Percentiles rank a stretch among this genome's conserved stretches.
Conservation (phyloP, 108 stramenopile species). For the Cyclotella sp. region DNA sequence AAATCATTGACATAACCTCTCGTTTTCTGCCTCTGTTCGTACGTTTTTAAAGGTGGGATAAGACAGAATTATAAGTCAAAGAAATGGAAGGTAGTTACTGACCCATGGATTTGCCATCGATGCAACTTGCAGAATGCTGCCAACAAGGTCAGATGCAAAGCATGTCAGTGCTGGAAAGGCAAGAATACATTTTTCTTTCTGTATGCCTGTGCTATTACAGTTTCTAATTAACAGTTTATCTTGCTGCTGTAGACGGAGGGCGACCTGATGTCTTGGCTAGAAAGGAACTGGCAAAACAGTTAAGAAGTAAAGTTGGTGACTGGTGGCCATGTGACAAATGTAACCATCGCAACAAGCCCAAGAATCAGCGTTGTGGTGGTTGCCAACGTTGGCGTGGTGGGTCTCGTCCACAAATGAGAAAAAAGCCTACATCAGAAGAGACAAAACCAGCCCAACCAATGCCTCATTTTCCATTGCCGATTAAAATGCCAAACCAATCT, state of each 20-base stretch:
- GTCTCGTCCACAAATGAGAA: slow-evolving; percentile 5
- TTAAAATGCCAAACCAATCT: neutral
- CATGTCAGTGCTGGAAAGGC: slow-evolving; percentile 18
- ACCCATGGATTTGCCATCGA: slow-evolving; percentile 11
- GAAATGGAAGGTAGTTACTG: neutral
- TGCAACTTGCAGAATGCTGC: slow-evolving; percentile 1
- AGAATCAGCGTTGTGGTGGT: slow-evolving; percentile 16
- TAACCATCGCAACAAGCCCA: slow-evolving; percentile 4
- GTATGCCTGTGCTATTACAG: neutral
- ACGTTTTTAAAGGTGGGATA: neutral
- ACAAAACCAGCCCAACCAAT: neutral
- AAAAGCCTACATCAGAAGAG: neutral
- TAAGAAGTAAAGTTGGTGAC: neutral
- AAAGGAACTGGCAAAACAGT: neutral
- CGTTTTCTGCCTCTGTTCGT: neutral
- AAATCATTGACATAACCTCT: too few relatives aligned
- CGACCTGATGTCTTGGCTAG: slow-evolving; percentile 11
- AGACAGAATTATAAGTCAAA: neutral
- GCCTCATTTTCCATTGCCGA: neutral
- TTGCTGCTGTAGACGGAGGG: slow-evolving; percentile 5
- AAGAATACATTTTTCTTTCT: neutral
- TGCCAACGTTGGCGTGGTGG: slow-evolving; percentile 26
- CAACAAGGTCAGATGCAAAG: slow-evolving; percentile 10
- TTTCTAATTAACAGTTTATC: neutral
- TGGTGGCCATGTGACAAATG: slow-evolving; percentile 21